phyloP scores from a whole-genome alignment of 768 basidiomycete genomes.

The Epithele typhae region DNA sequence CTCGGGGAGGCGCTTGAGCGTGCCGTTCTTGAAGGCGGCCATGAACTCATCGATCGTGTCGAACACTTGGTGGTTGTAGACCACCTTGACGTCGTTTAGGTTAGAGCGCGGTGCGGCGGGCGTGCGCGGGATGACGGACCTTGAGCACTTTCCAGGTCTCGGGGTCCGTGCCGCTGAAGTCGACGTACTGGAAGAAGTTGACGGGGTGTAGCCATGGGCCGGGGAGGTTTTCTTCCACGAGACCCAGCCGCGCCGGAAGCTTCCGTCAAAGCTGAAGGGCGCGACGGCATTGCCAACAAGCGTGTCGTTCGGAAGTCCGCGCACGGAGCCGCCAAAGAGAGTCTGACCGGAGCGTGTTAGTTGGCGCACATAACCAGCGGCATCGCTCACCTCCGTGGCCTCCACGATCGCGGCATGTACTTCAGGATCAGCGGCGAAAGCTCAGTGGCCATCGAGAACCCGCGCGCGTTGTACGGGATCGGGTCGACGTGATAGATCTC shows the following conservation, averaged over 20 bases:
- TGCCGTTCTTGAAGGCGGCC: constrained; percentile 49
- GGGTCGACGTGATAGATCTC: constrained; percentile 49
- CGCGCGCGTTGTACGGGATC: constrained; percentile 53
- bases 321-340: constrained; percentile 42
- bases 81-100: constrained; percentile 30
- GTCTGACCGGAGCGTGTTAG: too few relatives aligned
- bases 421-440: constrained; percentile 28
- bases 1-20: constrained; percentile 38
- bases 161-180: constrained; percentile 49
- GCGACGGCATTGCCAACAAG: constrained; percentile 42
- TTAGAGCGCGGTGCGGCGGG: too few relatives aligned
- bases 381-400: constrained; percentile 40
- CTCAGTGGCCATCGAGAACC: constrained; percentile 28
- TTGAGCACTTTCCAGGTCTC: constrained; percentile 49
- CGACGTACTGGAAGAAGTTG: constrained; percentile 54
- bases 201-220: constrained; percentile 52
- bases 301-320: constrained; percentile 44
- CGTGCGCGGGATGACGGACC: constrained; percentile 22
- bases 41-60: constrained; percentile 43
- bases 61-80: constrained; percentile 61
- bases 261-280: constrained; percentile 57
- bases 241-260: constrained; percentile 53
- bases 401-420: constrained; percentile 35
- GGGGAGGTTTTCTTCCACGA: constrained; percentile 45
- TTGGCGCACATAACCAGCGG: too few relatives aligned